Base-by-base conservation (phyloP, 331 rosid species). In the Quercus lobata region DNA sequence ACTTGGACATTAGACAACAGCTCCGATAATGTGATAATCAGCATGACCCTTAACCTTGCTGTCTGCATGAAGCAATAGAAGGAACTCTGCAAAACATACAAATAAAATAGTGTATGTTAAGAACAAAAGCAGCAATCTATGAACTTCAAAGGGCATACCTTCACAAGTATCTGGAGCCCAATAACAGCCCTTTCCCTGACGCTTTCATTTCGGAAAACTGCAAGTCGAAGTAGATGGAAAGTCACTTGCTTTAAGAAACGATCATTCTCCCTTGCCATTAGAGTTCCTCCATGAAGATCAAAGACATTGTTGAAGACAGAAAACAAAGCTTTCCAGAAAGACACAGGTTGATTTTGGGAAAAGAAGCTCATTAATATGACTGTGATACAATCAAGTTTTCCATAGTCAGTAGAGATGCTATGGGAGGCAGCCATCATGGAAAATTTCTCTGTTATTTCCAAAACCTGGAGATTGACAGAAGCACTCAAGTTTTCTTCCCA, bases 401-500 rank as follows among this genome's bases (percentile, higher is more conserved):
- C 24, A 22, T 22, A 22, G 24, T 22, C 24, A 22, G 24, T 22
- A 22, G 24, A 22, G 24, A 22, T 22, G 24, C 24, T 22, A 22
- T 22, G 24, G 24, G 24, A 22, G 73, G 90, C 91, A n/a, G 94
- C 97, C 97, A 90, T 88, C 41, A 4, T 55, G 44, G 97, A 93
- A 79, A 95, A 95, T 78, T 93, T 95, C 81, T 91, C 91, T 69
- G 94, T 87, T 74, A 93, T 88, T 84, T 91, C 98, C 91, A 95
- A 85, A 83, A 91, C 97, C 85, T 95, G 98, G 84, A 89, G 97
- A 86, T 97, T 93, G 75, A 95, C 93, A 74, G 93, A 89, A 82
- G 97, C 94, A 32, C 99, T 95, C 90, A 95, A 91, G 80, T 95
- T 95, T 84, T 95, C 99, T 88, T 95, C 99, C 99, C 99, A 95